A percentile compares a stretch with the other conserved stretches of the same genome.
Evolutionary conservation across 768 basidiomycete species (phyloP).

Genomic region (Rhizopogon vinicolor): DNA sequence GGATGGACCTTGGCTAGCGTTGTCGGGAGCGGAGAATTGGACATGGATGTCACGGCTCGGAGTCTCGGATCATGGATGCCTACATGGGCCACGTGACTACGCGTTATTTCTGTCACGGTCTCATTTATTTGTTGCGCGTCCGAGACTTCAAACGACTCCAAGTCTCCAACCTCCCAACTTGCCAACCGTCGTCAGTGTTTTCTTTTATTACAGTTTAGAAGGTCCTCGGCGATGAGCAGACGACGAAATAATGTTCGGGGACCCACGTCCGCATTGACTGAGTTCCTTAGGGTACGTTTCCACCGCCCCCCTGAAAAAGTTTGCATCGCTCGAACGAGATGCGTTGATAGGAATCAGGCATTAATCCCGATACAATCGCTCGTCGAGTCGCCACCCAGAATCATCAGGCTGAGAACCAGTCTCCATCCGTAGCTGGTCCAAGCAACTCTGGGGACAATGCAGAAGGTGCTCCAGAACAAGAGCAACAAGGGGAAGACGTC

Average conservation of each 20-base stretch:
- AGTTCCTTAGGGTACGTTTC: constrained; percentile 63
- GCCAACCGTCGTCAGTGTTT: neutral
- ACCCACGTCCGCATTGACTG: constrained; percentile 79
- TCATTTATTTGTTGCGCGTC: constrained; percentile 1
- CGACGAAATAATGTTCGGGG: constrained; percentile 63
- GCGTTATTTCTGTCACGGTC: neutral
- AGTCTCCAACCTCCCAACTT: too few species aligned
- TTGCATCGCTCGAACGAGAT: constrained; percentile 16
- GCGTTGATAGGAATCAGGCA: constrained; percentile 44
- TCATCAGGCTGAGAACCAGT: constrained; percentile 15
- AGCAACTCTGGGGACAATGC: constrained; percentile 25
- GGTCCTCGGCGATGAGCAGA: constrained; percentile 18
- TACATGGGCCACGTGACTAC: too few species aligned
- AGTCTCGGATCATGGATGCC: too few species aligned
- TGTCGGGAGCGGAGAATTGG: neutral
- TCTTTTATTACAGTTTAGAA: too few species aligned
- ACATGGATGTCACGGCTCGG: neutral
- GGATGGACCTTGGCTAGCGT: constrained; percentile 24
- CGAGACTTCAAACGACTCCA: too few species aligned
- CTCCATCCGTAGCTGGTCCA: constrained; percentile 42
- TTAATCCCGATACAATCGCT: constrained; percentile 39
- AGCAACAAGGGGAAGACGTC: constrained; percentile 10
- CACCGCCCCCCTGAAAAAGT: neutral
- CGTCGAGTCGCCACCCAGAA: constrained; percentile 29
- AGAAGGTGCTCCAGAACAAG: constrained; percentile 6